Evolutionary conservation across 768 basidiomycete genomes (phyloP).

Genomic region (Exidia glandulosa): DNA sequence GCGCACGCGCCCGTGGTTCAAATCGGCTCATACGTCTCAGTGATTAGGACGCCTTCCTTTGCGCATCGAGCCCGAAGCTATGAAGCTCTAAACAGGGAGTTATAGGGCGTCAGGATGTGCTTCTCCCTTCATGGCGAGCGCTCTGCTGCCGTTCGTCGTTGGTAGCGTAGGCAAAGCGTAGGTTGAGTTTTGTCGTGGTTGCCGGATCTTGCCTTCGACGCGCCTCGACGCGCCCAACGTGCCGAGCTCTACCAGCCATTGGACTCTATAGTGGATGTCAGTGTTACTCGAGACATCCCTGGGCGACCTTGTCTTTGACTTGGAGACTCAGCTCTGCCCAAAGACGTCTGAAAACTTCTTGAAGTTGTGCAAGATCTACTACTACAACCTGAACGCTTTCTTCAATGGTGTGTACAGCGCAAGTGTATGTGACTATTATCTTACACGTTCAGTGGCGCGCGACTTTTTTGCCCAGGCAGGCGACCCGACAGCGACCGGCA

Average conservation of each 20-base stretch:
- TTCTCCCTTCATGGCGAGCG: too few relatives aligned
- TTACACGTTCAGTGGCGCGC: conserved; percentile 64
- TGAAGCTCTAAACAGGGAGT: too few relatives aligned
- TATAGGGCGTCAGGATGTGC: too few relatives aligned
- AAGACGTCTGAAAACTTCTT: conserved; percentile 92
- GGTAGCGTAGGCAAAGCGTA: too few relatives aligned
- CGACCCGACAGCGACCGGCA: conserved; percentile 93
- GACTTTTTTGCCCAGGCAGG: conserved; percentile 94
- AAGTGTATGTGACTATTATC: conserved; percentile 2
- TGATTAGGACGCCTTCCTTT: too few relatives aligned
- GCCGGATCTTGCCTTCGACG: too few relatives aligned
- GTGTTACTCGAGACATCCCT: conserved; percentile 94
- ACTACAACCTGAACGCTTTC: conserved; percentile 94
- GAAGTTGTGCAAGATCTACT: conserved; percentile 94
- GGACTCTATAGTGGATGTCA: conserved; percentile 47
- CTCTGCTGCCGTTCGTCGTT: too few relatives aligned
- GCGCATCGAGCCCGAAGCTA: too few relatives aligned
- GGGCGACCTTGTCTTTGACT: conserved; percentile 93
- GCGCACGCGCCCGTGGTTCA: too few relatives aligned
- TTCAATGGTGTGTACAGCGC: conserved; percentile 71
- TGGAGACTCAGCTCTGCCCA: conserved; percentile 85
- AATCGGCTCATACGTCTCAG: too few relatives aligned
- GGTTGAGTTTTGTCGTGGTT: too few relatives aligned
- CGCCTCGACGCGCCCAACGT: too few relatives aligned
- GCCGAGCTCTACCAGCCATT: neutral